Base-by-base conservation (phyloP, 768 basidiomycete species). In the Boletus rubroflammeus region DNA sequence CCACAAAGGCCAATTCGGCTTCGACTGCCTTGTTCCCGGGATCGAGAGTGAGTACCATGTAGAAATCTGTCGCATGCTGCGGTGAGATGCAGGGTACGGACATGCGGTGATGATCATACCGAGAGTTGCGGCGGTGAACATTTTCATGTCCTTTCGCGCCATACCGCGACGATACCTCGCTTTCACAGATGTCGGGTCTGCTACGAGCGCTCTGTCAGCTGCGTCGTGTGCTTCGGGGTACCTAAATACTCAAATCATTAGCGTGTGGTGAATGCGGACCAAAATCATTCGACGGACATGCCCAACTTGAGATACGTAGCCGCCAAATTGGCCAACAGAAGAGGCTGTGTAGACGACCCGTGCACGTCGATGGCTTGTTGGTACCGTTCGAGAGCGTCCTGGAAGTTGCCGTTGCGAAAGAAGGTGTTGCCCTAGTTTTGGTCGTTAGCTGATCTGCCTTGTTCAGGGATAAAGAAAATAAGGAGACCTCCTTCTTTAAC, bases 281-380 rank as follows among this genome's bases (percentile, higher is more conserved):
- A 6, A 26, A 45, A n/a, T 15, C 6, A 15, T 14, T 31, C 0
- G 10, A 58, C 68, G 35, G 10, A 72, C 75, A 73, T 72, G 42
- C 71, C 66, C 4, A 79, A 62, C 56, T 78, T 76, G 13, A 81
- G 63, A 58, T 75, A 75, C 0, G 75, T 68, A 19, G 71, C 70
- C 0, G 77, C 72, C 25, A 80, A 61, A 55, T 81, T 81, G 10
- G 71, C 48, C 43, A 79, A 64, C 50, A 75, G 73, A 5, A 73
- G 54, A 0, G 75, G 68, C 25, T 75, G 70, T 6, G 41, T 19
- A 11, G 55, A 52, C 0, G 67, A 62, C 1, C 77, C 73, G 40
- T 78, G 73, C 19, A 71, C 61, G 2, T 63, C 35, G 2, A 74
- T 69, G 0, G 80, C 80, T 2, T 58, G 63, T 28, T 71, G 70